Conservation (phyloP, 1,284 basidiomycete species). For the Cutaneotrichosporon daszewskae region DNA sequence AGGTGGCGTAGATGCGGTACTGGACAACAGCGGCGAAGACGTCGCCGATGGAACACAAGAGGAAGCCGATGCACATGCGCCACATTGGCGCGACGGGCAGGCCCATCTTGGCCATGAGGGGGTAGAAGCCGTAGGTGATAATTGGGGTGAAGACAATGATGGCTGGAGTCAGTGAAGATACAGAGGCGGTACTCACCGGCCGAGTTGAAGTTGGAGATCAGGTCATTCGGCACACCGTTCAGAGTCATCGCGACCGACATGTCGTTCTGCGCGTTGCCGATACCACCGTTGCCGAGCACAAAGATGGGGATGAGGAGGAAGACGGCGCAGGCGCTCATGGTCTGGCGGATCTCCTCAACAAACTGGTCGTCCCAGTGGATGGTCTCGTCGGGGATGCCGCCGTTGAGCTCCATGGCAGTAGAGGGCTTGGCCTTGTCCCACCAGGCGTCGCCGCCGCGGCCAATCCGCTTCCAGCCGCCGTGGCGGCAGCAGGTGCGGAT, state of each 20-base stretch:
- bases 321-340: constrained; percentile 49
- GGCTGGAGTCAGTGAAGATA: no score
- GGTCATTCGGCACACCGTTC: constrained; percentile 50
- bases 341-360: constrained; percentile 50
- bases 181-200: no score
- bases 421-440: constrained; percentile 50
- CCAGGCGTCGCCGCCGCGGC: constrained; percentile 41
- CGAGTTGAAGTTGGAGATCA: constrained; percentile 51
- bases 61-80: constrained; percentile 36
- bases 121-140: constrained; percentile 50
- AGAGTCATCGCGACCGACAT: constrained; percentile 48
- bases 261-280: constrained; percentile 40
- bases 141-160: constrained; percentile 50
- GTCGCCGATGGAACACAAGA: constrained; percentile 1
- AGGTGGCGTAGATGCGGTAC: constrained; percentile 50
- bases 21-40: constrained; percentile 27
- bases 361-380: constrained; percentile 52
- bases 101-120: constrained; percentile 44
- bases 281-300: constrained; percentile 43
- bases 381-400: constrained; percentile 32
- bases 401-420: constrained; percentile 32
- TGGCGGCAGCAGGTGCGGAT: constrained; percentile 23
- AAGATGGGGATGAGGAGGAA: constrained; percentile 51
- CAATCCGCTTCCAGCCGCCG: constrained; percentile 9
- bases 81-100: constrained; percentile 38